Base-by-base conservation (phyloP, 176 grass and related monocot genomes). In the Carex pumila region DNA sequence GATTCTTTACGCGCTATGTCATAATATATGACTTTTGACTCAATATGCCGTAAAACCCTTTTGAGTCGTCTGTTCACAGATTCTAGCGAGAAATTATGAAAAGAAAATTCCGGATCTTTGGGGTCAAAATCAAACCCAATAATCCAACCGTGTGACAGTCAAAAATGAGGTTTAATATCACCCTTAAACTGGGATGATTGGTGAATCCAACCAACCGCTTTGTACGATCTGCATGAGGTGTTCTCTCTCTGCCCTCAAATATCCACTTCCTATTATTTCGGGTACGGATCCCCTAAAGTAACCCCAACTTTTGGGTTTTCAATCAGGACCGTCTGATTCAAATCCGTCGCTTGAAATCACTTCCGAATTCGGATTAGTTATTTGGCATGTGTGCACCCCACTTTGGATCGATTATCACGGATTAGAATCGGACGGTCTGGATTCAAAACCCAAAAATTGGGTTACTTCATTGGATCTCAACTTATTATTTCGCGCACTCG, bases 141-240 rank as follows among this genome's bases (percentile, higher is more conserved):
- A 52, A 75, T 49, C 71, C 6, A 37, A 49, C 71, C 39, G n/a
- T 47, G 49, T 76, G 41, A 76, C 13, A 82, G 79, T 82, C 30
- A 82, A 82, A 64, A 64, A 47, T 11, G 79, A 53, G 59, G 7
- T 36, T 60, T n/a, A 63, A 62, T 62, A 43, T 31, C 2, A 18
- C 8, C 75, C 75, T 79, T 80, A 39, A 80, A 37, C 39, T 37
- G 37, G 76, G 36, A 72, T 72, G 13, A 36, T 36, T 3, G 32
- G 56, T 63, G 72, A 71, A 71, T 71, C 68, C 68, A 14, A 71
- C 68, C 68, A 71, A 71, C 67, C 15, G 15, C 45, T 71, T 29
- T 8, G 45, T 75, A 45, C 75, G 53, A 59, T 39, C 56, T n/a
- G 12, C 75, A 17, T 59, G 50, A 58, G 52, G 36, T 59, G 75